phyloP scores from a whole-genome alignment of 2,329 filamentous ascomycete species.

The Tolypocladium sp. region DNA sequence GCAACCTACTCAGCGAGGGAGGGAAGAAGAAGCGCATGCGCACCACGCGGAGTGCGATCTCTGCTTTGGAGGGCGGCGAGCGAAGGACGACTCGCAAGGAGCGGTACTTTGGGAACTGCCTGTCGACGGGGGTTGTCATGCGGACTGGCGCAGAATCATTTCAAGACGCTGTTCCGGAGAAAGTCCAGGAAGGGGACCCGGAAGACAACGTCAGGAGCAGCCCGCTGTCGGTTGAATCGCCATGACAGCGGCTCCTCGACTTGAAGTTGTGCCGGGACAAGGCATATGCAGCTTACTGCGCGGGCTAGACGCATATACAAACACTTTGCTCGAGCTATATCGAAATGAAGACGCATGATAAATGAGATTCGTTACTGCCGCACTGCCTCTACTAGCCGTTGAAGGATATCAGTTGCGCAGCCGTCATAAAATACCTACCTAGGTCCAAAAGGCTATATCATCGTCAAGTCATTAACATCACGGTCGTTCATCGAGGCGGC shows the following conservation, averaged over 20 bases:
- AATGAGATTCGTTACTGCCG: background rate
- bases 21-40: slow-evolving; percentile 45
- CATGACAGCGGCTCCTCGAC: background rate
- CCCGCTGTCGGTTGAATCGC: slow-evolving; percentile 3
- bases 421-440: background rate
- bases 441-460: background rate
- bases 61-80: slow-evolving; percentile 66
- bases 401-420: background rate
- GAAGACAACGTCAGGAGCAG: slow-evolving; percentile 4
- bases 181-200: slow-evolving; percentile 7
- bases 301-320: background rate
- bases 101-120: slow-evolving; percentile 56
- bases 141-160: slow-evolving; percentile 43
- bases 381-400: background rate
- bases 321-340: background rate
- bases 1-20: slow-evolving; percentile 52
- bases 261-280: background rate
- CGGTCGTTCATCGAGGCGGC: background rate
- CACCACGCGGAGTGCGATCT: slow-evolving; percentile 65
- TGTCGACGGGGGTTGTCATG: slow-evolving; percentile 55
- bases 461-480: background rate
- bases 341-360: background rate
- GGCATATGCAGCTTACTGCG: background rate
- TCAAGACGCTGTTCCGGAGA: slow-evolving; percentile 14
- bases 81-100: slow-evolving; percentile 60